Evolutionary conservation across 129 eudicot species (phyloP).

Genomic region (Tagetes erecta): DNA sequence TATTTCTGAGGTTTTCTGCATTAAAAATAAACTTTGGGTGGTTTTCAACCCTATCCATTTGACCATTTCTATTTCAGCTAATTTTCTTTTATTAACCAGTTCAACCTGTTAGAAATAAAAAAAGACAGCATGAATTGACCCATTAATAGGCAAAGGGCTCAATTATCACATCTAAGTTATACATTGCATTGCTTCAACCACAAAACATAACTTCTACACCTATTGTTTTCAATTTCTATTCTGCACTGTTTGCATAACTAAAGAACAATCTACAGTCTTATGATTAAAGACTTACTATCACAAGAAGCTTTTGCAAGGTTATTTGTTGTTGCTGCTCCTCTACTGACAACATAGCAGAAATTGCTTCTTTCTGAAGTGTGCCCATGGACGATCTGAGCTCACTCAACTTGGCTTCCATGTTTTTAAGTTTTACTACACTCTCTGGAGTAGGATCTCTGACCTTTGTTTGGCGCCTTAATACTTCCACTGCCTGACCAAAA

Average conservation of each 20-base stretch:
- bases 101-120: neutral
- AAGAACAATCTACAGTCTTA: slow-evolving; percentile 6
- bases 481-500: slow-evolving; percentile 67
- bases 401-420: slow-evolving; percentile 60
- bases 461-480: slow-evolving; percentile 70
- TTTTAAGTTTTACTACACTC: slow-evolving; percentile 59
- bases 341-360: slow-evolving; percentile 82
- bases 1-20: neutral
- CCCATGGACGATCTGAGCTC: slow-evolving; percentile 70
- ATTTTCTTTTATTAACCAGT: neutral
- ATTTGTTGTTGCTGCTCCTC: slow-evolving; percentile 87
- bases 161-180: neutral
- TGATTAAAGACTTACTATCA: slow-evolving; percentile 51
- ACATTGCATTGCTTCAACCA: neutral
- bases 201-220: neutral
- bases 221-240: neutral
- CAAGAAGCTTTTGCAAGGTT: slow-evolving; percentile 78
- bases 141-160: neutral
- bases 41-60: neutral
- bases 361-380: slow-evolving; percentile 82
- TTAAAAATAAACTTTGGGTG: neutral
- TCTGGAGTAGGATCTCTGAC: slow-evolving; percentile 61
- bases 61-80: neutral
- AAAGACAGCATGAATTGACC: neutral
- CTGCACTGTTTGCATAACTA: neutral